Evolutionary conservation across 805 yeast genomes (phyloP).

Genomic region (Danielozyma ontarioensis): DNA sequence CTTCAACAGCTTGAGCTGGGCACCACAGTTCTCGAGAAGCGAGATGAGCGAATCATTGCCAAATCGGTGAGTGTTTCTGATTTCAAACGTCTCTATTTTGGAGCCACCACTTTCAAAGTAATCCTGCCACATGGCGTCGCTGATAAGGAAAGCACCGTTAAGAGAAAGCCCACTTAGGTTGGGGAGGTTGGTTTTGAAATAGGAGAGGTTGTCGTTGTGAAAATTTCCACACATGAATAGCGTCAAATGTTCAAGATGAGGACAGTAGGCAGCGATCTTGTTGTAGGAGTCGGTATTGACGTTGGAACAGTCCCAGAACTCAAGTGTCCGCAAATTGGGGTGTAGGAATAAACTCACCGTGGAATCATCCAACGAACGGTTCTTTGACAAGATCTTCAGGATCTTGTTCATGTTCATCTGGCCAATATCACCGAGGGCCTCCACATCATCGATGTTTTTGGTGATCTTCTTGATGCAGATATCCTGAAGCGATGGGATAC

Average conservation of each 20-base stretch:
- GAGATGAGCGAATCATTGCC: conserved; percentile 58
- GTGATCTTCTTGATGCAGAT: conserved; percentile 68
- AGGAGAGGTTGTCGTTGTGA: conserved; percentile 67
- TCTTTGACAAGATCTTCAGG: conserved; percentile 71
- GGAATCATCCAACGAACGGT: conserved; percentile 68
- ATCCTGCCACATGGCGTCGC: conserved; percentile 69
- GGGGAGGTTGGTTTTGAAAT: conserved; percentile 55
- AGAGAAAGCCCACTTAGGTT: conserved; percentile 53
- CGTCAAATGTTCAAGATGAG: conserved; percentile 59
- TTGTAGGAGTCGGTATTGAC: conserved; percentile 60
- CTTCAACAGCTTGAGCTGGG: conserved; percentile 49
- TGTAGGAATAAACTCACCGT: conserved; percentile 73
- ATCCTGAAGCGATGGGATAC: conserved; percentile 73
- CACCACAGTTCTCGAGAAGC: conserved; percentile 54
- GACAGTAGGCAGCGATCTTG: conserved; percentile 74
- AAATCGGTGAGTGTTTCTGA: conserved; percentile 82
- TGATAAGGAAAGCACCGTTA: conserved; percentile 87
- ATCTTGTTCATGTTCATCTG: conserved; percentile 63
- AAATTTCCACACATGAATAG: conserved; percentile 92
- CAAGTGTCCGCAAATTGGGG: conserved; percentile 49
- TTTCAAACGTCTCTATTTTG: conserved; percentile 51
- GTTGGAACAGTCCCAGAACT: conserved; percentile 91
- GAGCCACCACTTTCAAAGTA: conserved; percentile 60
- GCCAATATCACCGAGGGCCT: conserved; percentile 85
- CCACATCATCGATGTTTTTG: conserved; percentile 65